Evolutionary conservation across 768 basidiomycete species (phyloP).

Genomic region (Paxillus involutus): DNA sequence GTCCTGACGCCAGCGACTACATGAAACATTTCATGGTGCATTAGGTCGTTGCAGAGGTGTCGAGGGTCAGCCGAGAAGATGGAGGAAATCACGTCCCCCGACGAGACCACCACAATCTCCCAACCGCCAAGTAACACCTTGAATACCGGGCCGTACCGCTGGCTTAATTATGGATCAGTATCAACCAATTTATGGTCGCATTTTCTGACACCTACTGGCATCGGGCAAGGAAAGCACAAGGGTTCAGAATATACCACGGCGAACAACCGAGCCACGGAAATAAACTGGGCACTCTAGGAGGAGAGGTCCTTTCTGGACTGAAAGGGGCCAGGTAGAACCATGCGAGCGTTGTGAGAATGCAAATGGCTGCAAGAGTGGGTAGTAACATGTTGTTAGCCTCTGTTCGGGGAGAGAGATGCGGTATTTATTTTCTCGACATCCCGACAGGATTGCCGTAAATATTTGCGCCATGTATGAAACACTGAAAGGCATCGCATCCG

Average conservation of each 20-base stretch:
- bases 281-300: slow-evolving; percentile 8
- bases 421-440: slow-evolving; percentile 9
- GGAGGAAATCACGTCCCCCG: slow-evolving; percentile 10
- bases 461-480: too few species aligned
- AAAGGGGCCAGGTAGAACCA: background rate
- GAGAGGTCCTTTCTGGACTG: background rate
- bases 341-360: background rate
- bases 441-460: background rate
- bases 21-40: slow-evolving; percentile 10
- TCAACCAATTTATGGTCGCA: background rate
- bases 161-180: slow-evolving; percentile 3
- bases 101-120: slow-evolving; percentile 15
- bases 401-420: background rate
- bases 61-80: slow-evolving; percentile 4
- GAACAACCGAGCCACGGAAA: slow-evolving; percentile 18
- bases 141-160: slow-evolving; percentile 13
- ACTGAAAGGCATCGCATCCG: background rate
- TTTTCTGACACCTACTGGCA: slow-evolving; percentile 22
- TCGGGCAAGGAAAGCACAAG: slow-evolving; percentile 10
- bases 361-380: background rate
- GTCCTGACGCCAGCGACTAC: slow-evolving; percentile 11
- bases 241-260: slow-evolving; percentile 11
- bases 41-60: slow-evolving; percentile 10
- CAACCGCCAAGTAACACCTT: slow-evolving; percentile 18
- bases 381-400: slow-evolving; percentile 1